Evolutionary conservation across 2,329 filamentous ascomycete genomes (phyloP), one percentile per base, ranked within the genome.

Genomic region (Chaetomiaceae sp.): DNA sequence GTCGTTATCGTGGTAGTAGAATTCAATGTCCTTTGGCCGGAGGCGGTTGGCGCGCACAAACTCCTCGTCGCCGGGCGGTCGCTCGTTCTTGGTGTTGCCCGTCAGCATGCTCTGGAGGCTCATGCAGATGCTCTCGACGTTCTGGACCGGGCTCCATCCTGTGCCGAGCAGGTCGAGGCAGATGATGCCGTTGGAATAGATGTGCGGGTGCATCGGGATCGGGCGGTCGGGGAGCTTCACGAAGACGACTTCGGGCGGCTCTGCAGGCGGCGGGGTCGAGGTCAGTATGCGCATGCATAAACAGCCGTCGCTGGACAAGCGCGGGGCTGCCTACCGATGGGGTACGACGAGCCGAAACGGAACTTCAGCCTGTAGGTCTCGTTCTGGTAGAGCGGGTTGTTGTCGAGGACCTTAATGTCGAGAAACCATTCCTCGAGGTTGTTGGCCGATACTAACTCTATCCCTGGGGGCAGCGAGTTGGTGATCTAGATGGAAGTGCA

Each of bases 151-250:
- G 44, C 88, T 94, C 94, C 94, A 99, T 53, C 94, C 94, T 59
- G 90, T 77, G 48, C 90, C 90, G 8, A 99, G 83, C 1, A 99
- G 81, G 64, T 99, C 94, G 45, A 99, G 86, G 66, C 94, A 99
- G 68, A 99, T 99, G 70, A 97, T 96, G 63, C 94, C 94, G 71
- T 99, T 99, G 63, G 88, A 94, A 75, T 99, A 99, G 71, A 99
- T 89, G 74, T 99, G 94, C 3, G 94, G 94, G 66, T 99, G 94
- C 69, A 96, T 91, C 1, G 94, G 94, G 64, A 99, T 91, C 34
- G 80, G 78, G 40, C 83, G 80, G 63, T 80, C 75, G 31, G 82
- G 69, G 49, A 81, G 74, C 63, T 84, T 77, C 51, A 89, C 78
- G 67, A 99, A 99, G 53, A 88, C 88, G 61, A 97, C 94, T 77